Base-by-base conservation (phyloP, 805 yeast species). In the Komagataella ulmi region DNA sequence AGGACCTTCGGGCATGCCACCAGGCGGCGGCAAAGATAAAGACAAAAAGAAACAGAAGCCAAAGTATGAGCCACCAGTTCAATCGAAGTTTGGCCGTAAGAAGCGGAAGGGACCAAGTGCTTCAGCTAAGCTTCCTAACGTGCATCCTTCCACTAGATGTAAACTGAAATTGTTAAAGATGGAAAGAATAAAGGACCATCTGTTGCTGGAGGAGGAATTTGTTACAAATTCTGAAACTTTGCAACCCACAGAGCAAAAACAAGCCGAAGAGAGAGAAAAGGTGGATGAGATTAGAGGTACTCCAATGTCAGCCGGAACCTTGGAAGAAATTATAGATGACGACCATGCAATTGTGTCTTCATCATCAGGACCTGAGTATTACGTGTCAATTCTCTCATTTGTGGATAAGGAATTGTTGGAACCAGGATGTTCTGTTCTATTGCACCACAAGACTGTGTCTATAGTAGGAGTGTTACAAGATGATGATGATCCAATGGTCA, bases 391-490 rank as follows among this genome's bases (percentile, higher is more conserved):
- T 58, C 73, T 95, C 69, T 88, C 97, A 8, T 93, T 93, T 74
- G 99, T 93, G 17, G 99, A 93, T 68, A 93, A 93, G 69, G 97
- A 93, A 53, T 72, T 91, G 54, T 72, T 93, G 56, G 98, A 93
- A 67, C 99, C 98, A 0, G 97, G 98, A 7, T 91, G 97, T 69
- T 87, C 96, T 18, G 98, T 93, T 21, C 74, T 93, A 55, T 73
- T 93, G 62, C 98, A 93, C 67, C 97, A 93, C 70, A 93, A 93
- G 71, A 84, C 97, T 0, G 96, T 93, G 54, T 82, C 96, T 4
- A 81, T 93, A 54, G 96, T 93, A n/a, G 99, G 99, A 60, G 97
- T 91, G n/a, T 70, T 93, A 57, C 97, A 85, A 67, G 99, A 93
- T 67, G 99, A 93, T 61, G 85, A 97, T 1, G 99, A 93, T 68